Evolutionary conservation across 2,329 filamentous ascomycete genomes (phyloP).

Genomic region (Neonectria sp.): DNA sequence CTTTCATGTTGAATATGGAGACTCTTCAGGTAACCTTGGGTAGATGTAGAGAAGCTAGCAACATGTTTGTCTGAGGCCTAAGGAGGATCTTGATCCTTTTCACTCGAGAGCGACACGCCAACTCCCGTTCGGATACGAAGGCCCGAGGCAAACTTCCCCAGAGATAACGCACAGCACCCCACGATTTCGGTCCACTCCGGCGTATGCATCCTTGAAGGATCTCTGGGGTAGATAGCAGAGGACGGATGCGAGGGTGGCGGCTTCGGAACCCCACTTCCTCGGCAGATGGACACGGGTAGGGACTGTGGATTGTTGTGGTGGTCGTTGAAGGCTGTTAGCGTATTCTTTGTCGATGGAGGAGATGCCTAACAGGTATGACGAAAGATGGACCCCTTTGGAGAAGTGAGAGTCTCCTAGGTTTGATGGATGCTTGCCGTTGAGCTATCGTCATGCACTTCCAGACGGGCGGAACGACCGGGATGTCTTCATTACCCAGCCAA

Average conservation of each 20-base stretch:
- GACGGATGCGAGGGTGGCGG: constrained; percentile 5
- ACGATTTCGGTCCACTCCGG: background rate
- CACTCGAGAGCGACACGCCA: background rate
- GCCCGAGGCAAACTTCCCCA: constrained; percentile 1
- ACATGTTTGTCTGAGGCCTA: background rate
- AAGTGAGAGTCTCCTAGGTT: too few species aligned
- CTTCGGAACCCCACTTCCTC: constrained; percentile 14
- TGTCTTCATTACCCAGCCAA: background rate
- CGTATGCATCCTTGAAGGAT: background rate
- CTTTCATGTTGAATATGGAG: constrained; percentile 42
- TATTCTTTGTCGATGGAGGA: too few species aligned
- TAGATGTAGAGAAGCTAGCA: background rate
- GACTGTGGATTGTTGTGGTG: background rate
- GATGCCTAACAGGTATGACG: too few species aligned
- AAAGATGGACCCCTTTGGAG: background rate
- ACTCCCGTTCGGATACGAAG: background rate
- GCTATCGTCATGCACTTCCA: background rate
- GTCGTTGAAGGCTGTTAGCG: background rate
- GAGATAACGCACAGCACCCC: constrained; percentile 2
- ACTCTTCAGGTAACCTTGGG: background rate
- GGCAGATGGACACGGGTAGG: constrained; percentile 27
- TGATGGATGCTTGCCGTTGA: background rate
- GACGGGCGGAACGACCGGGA: background rate
- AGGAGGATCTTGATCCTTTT: background rate
- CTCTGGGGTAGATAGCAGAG: constrained; percentile 5